Percentiles rank a stretch among this genome's conserved stretches.
phyloP scores from a whole-genome alignment of 2,329 filamentous ascomycete genomes.

The Phialophora chinensis region DNA sequence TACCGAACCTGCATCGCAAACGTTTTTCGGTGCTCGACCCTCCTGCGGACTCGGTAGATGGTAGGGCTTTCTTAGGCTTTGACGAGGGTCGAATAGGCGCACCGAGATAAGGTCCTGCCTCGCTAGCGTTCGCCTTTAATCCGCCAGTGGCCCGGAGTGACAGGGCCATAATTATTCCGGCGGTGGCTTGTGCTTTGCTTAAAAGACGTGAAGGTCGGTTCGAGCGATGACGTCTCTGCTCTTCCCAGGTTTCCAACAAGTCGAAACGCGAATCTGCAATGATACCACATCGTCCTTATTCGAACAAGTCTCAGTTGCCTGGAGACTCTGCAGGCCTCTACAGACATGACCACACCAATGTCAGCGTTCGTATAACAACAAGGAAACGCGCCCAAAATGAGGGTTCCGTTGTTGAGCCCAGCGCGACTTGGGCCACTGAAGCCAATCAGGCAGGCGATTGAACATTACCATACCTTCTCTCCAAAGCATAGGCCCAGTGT shows the following conservation, averaged over 20 bases:
- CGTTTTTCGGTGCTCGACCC: too few species aligned
- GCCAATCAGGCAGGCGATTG: slow-evolving; percentile 4
- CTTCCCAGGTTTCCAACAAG: slow-evolving; percentile 5
- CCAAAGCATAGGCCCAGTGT: background rate
- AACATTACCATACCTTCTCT: background rate
- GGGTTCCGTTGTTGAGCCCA: background rate
- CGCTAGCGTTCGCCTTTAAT: background rate
- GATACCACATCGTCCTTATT: background rate
- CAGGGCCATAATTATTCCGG: slow-evolving; percentile 16
- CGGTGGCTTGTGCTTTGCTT: slow-evolving; percentile 8
- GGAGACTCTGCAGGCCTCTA: background rate
- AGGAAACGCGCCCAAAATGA: slow-evolving; percentile 2
- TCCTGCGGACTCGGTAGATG: too few species aligned
- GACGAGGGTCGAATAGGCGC: slow-evolving; percentile 1
- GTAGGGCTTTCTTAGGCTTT: background rate
- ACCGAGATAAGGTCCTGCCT: background rate
- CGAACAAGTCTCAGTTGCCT: background rate
- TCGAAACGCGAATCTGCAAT: background rate
- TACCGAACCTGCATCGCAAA: background rate
- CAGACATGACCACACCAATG: background rate
- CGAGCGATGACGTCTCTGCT: slow-evolving; percentile 13
- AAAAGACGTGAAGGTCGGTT: background rate
- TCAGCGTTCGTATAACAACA: background rate
- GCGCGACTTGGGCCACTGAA: slow-evolving; percentile 11
- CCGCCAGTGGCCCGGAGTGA: background rate